Conservation (phyloP, 2,329 filamentous ascomycete species). For the Parastagonospora nodorum region DNA sequence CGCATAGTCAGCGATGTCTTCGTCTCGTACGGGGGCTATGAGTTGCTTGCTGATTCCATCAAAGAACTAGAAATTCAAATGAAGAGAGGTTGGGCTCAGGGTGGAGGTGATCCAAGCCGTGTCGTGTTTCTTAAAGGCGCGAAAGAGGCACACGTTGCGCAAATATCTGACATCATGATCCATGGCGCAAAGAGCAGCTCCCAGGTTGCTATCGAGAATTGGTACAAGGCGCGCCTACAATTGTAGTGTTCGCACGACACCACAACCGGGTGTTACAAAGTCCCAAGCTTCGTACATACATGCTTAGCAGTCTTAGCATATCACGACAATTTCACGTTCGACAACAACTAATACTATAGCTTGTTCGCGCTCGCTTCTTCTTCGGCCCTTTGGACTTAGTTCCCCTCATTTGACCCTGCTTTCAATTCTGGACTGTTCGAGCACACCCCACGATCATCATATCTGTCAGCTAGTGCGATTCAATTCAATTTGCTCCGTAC, state of each 20-base stretch:
- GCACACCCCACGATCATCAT: too few relatives aligned
- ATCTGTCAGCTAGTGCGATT: too few relatives aligned
- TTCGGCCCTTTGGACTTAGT: too few relatives aligned
- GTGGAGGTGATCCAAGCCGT: conserved; percentile 15
- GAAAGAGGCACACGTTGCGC: conserved; percentile 23
- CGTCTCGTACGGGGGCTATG: conserved; percentile 11
- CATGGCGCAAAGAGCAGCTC: conserved; percentile 7
- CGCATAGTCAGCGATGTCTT: conserved; percentile 13
- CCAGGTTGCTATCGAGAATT: conserved; percentile 17
- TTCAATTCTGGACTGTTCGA: too few relatives aligned
- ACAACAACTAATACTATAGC: background rate
- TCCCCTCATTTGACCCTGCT: too few relatives aligned
- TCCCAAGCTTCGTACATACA: background rate
- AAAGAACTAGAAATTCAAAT: conserved; percentile 9
- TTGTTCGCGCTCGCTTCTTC: background rate
- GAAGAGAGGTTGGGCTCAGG: conserved; percentile 19
- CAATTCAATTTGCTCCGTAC: too few relatives aligned
- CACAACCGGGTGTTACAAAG: background rate
- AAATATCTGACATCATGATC: conserved; percentile 22
- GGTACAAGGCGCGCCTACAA: conserved; percentile 14
- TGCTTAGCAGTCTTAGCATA: background rate
- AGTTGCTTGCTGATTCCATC: conserved; percentile 20
- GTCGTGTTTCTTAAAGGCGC: conserved; percentile 15
- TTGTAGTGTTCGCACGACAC: background rate
- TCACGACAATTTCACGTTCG: background rate